A percentile compares a stretch with the other conserved stretches of the same genome.
phyloP scores from a whole-genome alignment of 768 basidiomycete genomes.

The Boletus sp. region DNA sequence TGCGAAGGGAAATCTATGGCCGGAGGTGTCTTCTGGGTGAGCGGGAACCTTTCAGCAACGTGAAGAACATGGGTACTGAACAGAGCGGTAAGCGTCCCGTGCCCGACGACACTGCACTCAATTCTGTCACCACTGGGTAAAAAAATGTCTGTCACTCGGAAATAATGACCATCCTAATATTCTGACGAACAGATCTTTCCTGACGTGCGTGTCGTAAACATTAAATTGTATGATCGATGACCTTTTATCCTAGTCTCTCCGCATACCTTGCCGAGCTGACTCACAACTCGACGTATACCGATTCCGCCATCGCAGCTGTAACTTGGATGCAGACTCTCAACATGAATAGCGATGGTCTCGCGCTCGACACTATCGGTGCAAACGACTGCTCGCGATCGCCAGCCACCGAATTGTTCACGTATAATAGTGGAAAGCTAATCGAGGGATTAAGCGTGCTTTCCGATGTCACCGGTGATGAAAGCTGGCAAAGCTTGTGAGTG shows the following conservation, averaged over 20 bases:
- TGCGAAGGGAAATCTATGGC: constrained; percentile 52
- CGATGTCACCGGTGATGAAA: constrained; percentile 40
- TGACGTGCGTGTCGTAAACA: constrained; percentile 32
- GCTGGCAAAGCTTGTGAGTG: constrained; percentile 43
- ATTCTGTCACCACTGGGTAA: constrained; percentile 47
- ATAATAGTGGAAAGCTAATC: constrained; percentile 54
- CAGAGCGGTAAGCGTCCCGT: constrained; percentile 39
- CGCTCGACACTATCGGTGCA: constrained; percentile 48
- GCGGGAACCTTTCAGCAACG: not conserved
- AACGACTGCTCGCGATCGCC: constrained; percentile 48
- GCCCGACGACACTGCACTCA: constrained; percentile 40
- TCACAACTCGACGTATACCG: constrained; percentile 41
- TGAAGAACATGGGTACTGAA: not conserved
- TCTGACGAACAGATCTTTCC: constrained; percentile 33
- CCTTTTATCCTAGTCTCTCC: constrained; percentile 38
- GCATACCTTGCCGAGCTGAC: constrained; percentile 49
- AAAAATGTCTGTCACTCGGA: not conserved
- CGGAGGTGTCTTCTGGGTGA: constrained; percentile 56
- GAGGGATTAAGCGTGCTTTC: constrained; percentile 49
- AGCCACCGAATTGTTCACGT: constrained; percentile 48
- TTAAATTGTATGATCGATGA: not conserved
- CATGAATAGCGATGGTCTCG: constrained; percentile 40
- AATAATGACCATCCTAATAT: not conserved
- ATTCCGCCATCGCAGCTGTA: constrained; percentile 46
- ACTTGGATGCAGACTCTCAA: constrained; percentile 50